Evolutionary conservation across 331 rosid genomes (phyloP), one percentile per base, ranked within the genome.

Genomic region (Quercus lobata): DNA sequence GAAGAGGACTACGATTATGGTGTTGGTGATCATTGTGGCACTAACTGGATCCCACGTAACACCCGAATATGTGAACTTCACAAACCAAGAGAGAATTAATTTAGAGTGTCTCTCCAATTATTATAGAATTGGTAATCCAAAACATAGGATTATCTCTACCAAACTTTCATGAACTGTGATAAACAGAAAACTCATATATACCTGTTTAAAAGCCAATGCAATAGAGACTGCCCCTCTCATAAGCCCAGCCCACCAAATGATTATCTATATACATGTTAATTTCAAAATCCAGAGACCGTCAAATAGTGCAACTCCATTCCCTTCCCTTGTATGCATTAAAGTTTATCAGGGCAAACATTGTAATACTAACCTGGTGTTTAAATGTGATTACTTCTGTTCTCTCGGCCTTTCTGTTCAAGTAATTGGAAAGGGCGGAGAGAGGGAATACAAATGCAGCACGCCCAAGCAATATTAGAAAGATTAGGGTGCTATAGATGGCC

Each of bases 191-290:
- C 46, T 55, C 1, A 0, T 12, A 49, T 53, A 18, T 74, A 89
- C 98, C 90, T 92, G 94, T 88, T 92, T 90, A 83, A 94, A 94
- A 76, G 98, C 98, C 83, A 94, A 73, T 75, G 98, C 98, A 79
- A 94, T 90, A 32, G 97, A 94, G 54, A 94, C 98, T 25, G 97
- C 98, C 69, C 97, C 98, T 75, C 97, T 85, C 84, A 94, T 94
- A 27, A 94, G 90, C 17, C 98, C 97, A 7, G 98, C 97, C 98
- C 97, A 94, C 94, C 98, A 94, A 80, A 95, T 90, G 74, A 91
- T 74, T 81, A 87, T 69, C 97, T 94, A 79, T 32, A 85, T 29
- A 62, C 71, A 77, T 65, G 81, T 16, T 62, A 83, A 69, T 34
- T 21, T 78, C 60, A 37, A 77, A 79, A 69, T 3, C 32, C 79